A percentile compares a stretch with the other conserved stretches of the same genome.
Conservation (phyloP, 2,329 filamentous ascomycete species). For the Fusarium armeniacum region DNA sequence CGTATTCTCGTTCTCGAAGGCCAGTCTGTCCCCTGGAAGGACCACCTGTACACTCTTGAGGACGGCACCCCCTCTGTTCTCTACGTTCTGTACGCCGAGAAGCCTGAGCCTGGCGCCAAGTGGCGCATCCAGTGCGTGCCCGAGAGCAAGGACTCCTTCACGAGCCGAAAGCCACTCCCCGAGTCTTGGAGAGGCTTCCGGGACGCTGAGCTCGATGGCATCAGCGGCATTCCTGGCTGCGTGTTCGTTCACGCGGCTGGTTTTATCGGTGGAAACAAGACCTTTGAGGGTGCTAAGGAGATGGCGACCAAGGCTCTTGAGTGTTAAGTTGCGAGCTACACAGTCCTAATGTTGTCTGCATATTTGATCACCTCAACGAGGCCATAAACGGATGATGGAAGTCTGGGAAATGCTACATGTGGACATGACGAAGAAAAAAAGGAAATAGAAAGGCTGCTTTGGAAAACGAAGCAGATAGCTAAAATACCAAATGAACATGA, state of each 20-base stretch:
- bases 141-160: slow-evolving; percentile 85
- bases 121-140: slow-evolving; percentile 97
- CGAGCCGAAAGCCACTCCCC: slow-evolving; percentile 91
- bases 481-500: slow-evolving; percentile 47
- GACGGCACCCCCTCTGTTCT: slow-evolving; percentile 71
- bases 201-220: slow-evolving; percentile 84
- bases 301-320: slow-evolving; percentile 85
- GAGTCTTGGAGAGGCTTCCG: slow-evolving; percentile 93
- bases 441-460: slow-evolving; percentile 37
- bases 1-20: slow-evolving; percentile 84
- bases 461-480: slow-evolving; percentile 39
- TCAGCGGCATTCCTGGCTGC: slow-evolving; percentile 77
- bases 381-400: slow-evolving; percentile 14
- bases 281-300: slow-evolving; percentile 85
- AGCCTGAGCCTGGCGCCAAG: slow-evolving; percentile 78
- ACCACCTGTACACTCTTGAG: slow-evolving; percentile 93
- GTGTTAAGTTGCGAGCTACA: slow-evolving; percentile 46
- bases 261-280: slow-evolving; percentile 96
- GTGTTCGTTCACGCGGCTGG: slow-evolving; percentile 95
- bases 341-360: slow-evolving; percentile 1
- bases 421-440: slow-evolving; percentile 20
- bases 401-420: slow-evolving; percentile 20
- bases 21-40: slow-evolving; percentile 92
- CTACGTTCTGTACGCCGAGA: slow-evolving; percentile 94
- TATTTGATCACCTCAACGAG: slow-evolving; percentile 11